Base-by-base conservation (phyloP, 1,284 basidiomycete species). In the Cutaneotrichosporon spelunceum region DNA sequence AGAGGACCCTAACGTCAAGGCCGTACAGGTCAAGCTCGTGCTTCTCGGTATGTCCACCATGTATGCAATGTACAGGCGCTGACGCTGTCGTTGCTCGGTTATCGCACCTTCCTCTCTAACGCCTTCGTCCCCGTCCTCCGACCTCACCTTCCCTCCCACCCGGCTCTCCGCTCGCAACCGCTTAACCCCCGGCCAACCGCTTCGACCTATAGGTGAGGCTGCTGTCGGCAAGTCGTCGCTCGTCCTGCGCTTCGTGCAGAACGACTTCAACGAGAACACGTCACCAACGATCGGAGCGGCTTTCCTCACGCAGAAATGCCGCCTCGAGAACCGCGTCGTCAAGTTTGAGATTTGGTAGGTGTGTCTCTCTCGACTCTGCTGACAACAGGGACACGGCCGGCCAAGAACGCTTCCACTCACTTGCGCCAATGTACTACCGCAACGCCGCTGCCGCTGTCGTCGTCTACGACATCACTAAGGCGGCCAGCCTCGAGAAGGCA, bases 221-320 rank as follows among this genome's bases (percentile, higher is more conserved):
- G 95, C 96, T 61, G 96, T 99, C 59, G 96, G 96, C 67, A 99
- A 99, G 83, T 97, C 94, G n/a, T 98, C 94, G 27, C 88, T 99
- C 62, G 96, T 99, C 44, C 86, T 99, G 65, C 89, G 96, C 78
- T 99, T 99, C 77, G 94, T 97, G 78, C 70, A 72, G 63, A 76
- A 71, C 61, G 67, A 78, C 62, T 79, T 78, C 60, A 77, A 76
- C 68, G 78, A 77, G 66, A 78, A 79, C 69, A 80, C 78, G 42
- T 73, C 70, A 75, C 96, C 96, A 14, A 99, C 96, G 23, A 99
- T 99, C 74, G 96, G 95, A 56, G 91, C 93, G 55, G 93, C 93
- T 5, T 96, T 96, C 73, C 62, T 78, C 34, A 78, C 76, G 11
- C 75, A 79, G 64, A 78, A 80, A 70, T 80, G 79, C 62, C 66